Evolutionary conservation across 441 rosid genomes (phyloP), one percentile per base, ranked within the genome.

Genomic region (Isatis lusitanica): DNA sequence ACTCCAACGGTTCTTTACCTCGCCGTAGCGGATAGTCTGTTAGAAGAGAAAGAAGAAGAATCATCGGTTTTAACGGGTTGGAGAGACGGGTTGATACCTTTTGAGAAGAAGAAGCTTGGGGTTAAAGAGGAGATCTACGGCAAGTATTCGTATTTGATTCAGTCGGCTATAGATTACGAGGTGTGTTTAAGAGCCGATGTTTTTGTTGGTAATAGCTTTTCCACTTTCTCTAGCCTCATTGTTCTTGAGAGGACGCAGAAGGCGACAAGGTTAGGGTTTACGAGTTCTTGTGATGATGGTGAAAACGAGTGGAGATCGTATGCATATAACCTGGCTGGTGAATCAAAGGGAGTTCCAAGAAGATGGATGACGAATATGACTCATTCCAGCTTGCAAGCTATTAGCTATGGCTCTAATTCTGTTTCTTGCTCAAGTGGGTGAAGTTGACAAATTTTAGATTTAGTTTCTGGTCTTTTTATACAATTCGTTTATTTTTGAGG

Each of bases 331-430:
- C 76, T 93, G 50, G 59, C 63, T 24, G 98, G 92, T 59, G 85
- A 85, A 74, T 84, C 89, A 44, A 77, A 66, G 33, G 47, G 66
- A 44, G 88, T 91, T 26, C 90, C 98, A 63, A 81, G 74, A 39
- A 91, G 80, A 77, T 91, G 99, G 98, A 87, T 86, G 85, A 84
- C 97, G 21, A 87, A 93, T 73, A 86, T 95, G 97, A 87, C 91
- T 28, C 88, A 93, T 79, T 67, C 85, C 11, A 93, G 85, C 81
- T 91, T 95, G 70, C 30, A 75, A 85, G 94, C 92, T 58, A 86
- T 91, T 66, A 95, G 97, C 75, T 93, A 91, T 57, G 98, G 99
- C 36, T 81, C 97, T 31, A 86, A 81, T 55, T 59, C 56, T 56
- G 83, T 92, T 63, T 86, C 93, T 11, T 91, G 99, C 79, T 85